These are phyloP conservation scores for Linum tenue DNA, from an alignment of 345 rosid species.

Conservation along the genomic window DNA sequence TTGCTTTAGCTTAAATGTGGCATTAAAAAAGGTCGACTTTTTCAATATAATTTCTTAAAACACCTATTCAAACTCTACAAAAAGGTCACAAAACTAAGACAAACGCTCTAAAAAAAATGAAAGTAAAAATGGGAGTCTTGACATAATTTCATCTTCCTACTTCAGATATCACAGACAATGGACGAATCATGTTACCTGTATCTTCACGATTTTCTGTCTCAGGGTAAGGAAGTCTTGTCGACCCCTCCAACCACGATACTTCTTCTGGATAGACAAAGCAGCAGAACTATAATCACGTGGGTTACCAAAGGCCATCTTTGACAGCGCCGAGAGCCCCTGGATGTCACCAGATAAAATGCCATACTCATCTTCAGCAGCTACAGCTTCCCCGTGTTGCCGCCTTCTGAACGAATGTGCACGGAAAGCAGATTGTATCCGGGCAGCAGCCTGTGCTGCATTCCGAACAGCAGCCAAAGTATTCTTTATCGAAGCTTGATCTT, in stretches of 20 bases:
- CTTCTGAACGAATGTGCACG: conserved; percentile 89
- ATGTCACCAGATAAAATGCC: conserved; percentile 47
- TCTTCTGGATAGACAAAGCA: conserved; percentile 92
- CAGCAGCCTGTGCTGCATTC: conserved; percentile 87
- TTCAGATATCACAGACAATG: too few relatives aligned
- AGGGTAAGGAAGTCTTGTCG: conserved; percentile 60
- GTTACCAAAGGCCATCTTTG: conserved; percentile 49
- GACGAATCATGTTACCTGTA: conserved; percentile 48
- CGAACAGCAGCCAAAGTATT: conserved; percentile 80
- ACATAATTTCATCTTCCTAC: too few relatives aligned
- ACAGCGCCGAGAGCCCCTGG: conserved; percentile 42
- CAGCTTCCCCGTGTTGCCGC: conserved; percentile 40
- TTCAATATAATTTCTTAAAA: too few relatives aligned
- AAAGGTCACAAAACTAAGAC: too few relatives aligned
- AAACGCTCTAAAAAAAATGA: too few relatives aligned
- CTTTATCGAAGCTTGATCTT: conserved; percentile 63
- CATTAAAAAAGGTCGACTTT: too few relatives aligned
- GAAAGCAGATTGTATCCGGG: conserved; percentile 88
- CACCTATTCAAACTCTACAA: too few relatives aligned
- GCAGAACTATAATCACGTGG: conserved; percentile 45
- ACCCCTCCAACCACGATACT: conserved; percentile 81
- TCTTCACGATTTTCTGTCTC: conserved; percentile 80
- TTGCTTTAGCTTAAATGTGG: too few relatives aligned
- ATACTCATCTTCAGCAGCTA: conserved; percentile 35
- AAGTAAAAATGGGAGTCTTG: too few relatives aligned